Evolutionary conservation across 352 stramenopile species (phyloP), one percentile per base, ranked within the genome.

Genomic region (Phytopythium kandeliae): DNA sequence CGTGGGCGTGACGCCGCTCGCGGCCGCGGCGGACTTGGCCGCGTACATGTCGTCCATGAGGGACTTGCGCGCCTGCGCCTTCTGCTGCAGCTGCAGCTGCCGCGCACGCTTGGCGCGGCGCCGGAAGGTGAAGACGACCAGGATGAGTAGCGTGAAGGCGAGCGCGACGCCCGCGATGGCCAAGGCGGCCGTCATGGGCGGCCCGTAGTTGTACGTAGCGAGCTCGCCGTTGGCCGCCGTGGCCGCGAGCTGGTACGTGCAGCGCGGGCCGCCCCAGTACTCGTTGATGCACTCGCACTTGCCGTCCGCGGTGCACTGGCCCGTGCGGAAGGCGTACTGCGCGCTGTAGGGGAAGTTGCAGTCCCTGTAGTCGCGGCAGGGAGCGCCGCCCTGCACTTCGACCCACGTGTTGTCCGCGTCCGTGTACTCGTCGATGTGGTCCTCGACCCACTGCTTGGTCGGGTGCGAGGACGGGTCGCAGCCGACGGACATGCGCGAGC

Each of bases 371-470:
- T 69, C 63, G 8, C 60, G 50, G 50, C 79, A 90, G 12, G 67
- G 61, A 7, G 76, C 76, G 30, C 74, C 71, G 42, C 78, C 78
- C 28, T 69, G n/a, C 36, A 90, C 68, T 26, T 77, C 65, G 28
- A 84, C 56, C 31, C 69, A 48, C 15, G 56, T 26, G 60, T 90
- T 90, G n/a, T 73, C 55, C 16, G 55, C 63, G 45, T 90, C 74
- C 13, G 72, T 66, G 58, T 86, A 90, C 15, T 86, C 69, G 0
- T 60, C 36, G 22, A 77, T 61, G 53, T 90, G 63, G 55, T 81
- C 77, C 21, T 78, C 62, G 53, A 90, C 89, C 67, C 71, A 90
- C 54, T 87, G 60, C 0, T 73, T 64, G n/a, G 77, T 87, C 16
- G 79, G 79, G 37, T 91, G 78, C 12, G 62, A 70, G 11, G 60